phyloP scores from a whole-genome alignment of 345 rosid species.

The Lepidium aucheri region DNA sequence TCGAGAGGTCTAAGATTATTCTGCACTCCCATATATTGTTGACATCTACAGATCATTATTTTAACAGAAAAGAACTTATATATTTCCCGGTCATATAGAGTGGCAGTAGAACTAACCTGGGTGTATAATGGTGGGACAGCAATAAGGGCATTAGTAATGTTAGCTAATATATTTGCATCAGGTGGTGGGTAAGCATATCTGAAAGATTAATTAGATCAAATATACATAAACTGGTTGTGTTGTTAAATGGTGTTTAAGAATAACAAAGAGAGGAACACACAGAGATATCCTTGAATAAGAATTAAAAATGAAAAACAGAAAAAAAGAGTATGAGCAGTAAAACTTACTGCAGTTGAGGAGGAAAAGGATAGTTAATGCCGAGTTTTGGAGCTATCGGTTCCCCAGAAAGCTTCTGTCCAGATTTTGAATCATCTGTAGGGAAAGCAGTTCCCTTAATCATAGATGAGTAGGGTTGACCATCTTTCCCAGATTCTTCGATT shows the following conservation, averaged over 20 bases:
- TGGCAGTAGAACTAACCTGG: slow-evolving; percentile 46
- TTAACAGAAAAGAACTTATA: background rate
- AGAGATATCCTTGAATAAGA: too few species aligned
- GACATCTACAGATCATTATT: background rate
- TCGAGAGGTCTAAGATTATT: background rate
- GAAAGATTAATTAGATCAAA: slow-evolving; percentile 18
- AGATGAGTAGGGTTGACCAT: slow-evolving; percentile 17
- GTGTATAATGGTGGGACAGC: slow-evolving; percentile 95
- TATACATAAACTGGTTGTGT: background rate
- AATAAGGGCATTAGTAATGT: slow-evolving; percentile 91
- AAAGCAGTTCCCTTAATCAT: slow-evolving; percentile 28
- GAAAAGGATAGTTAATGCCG: slow-evolving; percentile 88
- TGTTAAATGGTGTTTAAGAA: background rate
- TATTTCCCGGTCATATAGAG: background rate
- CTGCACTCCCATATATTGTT: background rate
- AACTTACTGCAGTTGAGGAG: slow-evolving; percentile 82
- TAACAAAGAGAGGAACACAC: background rate
- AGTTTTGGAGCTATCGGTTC: slow-evolving; percentile 84
- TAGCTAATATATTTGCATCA: slow-evolving; percentile 93
- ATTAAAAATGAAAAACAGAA: background rate
- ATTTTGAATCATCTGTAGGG: slow-evolving; percentile 25
- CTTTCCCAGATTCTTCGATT: slow-evolving; percentile 34
- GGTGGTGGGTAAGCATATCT: slow-evolving; percentile 97
- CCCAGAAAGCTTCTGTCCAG: slow-evolving; percentile 27
- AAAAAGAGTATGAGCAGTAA: background rate